phyloP scores from a whole-genome alignment of 768 basidiomycete genomes.

The Tricholoma sp. region DNA sequence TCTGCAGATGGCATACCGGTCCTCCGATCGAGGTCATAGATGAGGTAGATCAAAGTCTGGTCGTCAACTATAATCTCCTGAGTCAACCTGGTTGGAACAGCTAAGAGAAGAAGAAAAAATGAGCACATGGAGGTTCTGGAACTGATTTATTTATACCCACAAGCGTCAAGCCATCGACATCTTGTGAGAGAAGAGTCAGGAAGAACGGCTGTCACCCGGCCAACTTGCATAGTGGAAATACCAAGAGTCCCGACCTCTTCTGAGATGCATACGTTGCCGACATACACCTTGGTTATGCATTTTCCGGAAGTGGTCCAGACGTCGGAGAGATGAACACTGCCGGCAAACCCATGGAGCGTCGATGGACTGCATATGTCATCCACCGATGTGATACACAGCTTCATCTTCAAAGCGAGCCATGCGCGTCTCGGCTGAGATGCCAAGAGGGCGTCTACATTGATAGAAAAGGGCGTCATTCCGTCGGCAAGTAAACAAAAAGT shows the following conservation, averaged over 20 bases:
- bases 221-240: constrained; percentile 40
- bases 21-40: constrained; percentile 65
- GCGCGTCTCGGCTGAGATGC: constrained; percentile 32
- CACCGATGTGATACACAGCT: constrained; percentile 51
- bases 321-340: constrained; percentile 47
- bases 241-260: constrained; percentile 52
- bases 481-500: constrained; percentile 56
- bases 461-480: constrained; percentile 59
- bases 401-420: constrained; percentile 46
- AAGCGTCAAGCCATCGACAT: constrained; percentile 66
- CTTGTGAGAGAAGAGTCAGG: constrained; percentile 64
- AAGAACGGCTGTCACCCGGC: constrained; percentile 49
- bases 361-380: constrained; percentile 49
- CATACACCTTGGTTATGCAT: constrained; percentile 59
- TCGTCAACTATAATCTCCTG: constrained; percentile 70
- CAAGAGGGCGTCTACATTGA: constrained; percentile 53
- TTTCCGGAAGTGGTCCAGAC: constrained; percentile 52
- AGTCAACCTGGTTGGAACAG: constrained; percentile 49
- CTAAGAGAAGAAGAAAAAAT: constrained; percentile 29
- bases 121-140: constrained; percentile 20
- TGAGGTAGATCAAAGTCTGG: constrained; percentile 54
- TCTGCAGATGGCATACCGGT: constrained; percentile 55
- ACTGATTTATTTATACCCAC: constrained; percentile 37
- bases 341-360: constrained; percentile 61
- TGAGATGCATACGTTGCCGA: constrained; percentile 43